A percentile compares a stretch with the other conserved stretches of the same genome.
phyloP scores from a whole-genome alignment of 1,284 basidiomycete genomes.

The Clitocybe nebularis region DNA sequence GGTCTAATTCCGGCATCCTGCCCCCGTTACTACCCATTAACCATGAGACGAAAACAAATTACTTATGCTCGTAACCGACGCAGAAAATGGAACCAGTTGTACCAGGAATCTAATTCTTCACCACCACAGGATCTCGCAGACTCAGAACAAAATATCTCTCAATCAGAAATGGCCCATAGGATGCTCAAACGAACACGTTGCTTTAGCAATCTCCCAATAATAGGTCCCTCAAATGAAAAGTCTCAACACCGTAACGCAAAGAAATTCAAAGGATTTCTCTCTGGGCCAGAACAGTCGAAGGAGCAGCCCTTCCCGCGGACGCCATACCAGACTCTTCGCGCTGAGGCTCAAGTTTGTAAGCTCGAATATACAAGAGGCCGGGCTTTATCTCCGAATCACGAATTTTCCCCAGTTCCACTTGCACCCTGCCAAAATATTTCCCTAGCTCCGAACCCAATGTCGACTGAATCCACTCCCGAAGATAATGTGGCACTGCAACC shows the following conservation, averaged over 20 bases:
- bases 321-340: constrained; percentile 14
- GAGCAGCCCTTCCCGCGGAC: constrained; percentile 9
- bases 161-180: constrained; percentile 18
- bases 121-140: constrained; percentile 16
- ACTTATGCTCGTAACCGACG: constrained; percentile 23
- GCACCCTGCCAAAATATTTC: constrained; percentile 16
- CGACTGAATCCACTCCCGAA: constrained; percentile 8
- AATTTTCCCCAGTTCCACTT: constrained; percentile 18
- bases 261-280: constrained; percentile 10
- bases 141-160: constrained; percentile 15
- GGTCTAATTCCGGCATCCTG: too few relatives aligned
- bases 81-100: constrained; percentile 10
- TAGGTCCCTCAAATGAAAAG: constrained; percentile 7
- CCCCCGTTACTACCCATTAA: too few relatives aligned
- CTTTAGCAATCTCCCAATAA: constrained; percentile 13
- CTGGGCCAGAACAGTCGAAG: background rate
- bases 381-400: constrained; percentile 7
- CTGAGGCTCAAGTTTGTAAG: constrained; percentile 15
- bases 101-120: constrained; percentile 15
- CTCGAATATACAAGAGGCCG: constrained; percentile 13
- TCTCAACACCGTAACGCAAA: constrained; percentile 8
- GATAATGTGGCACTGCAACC: constrained; percentile 9
- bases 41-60: constrained; percentile 20
- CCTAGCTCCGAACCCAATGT: constrained; percentile 12
- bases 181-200: constrained; percentile 23